Conservation (phyloP, 768 basidiomycete genomes). For the Podaxis sp. region DNA sequence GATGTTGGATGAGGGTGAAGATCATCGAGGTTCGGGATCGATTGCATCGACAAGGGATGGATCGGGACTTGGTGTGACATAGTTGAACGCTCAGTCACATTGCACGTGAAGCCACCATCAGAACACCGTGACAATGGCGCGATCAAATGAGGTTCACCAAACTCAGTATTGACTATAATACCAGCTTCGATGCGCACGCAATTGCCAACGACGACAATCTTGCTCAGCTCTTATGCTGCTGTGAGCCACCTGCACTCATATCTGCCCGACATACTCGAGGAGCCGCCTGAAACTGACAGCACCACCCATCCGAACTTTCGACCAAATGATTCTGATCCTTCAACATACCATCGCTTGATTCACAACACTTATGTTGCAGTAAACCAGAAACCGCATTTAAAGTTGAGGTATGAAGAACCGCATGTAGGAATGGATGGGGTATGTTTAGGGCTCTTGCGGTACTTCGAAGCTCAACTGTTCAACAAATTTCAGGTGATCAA, state of each 20-base stretch:
- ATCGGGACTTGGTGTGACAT: not conserved
- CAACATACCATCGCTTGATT: conserved; percentile 29
- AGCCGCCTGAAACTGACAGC: not conserved
- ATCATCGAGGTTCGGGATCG: too few relatives aligned
- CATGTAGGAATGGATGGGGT: conserved; percentile 27
- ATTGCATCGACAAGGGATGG: too few relatives aligned
- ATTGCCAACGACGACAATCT: conserved; percentile 29
- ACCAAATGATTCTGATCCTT: conserved; percentile 24
- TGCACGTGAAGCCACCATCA: not conserved
- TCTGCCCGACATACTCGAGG: conserved; percentile 34
- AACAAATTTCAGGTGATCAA: conserved; percentile 50
- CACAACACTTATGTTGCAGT: conserved; percentile 1
- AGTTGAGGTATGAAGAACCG: conserved; percentile 4
- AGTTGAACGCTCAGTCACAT: not conserved
- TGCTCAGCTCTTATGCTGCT: conserved; percentile 42
- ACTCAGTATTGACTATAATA: not conserved
- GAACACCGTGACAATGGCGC: not conserved
- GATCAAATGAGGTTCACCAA: too few relatives aligned
- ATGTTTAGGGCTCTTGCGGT: conserved; percentile 14
- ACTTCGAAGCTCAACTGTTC: not conserved
- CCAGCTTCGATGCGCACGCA: conserved; percentile 3
- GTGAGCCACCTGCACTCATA: conserved; percentile 39
- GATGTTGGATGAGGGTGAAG: too few relatives aligned
- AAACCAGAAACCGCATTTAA: not conserved
- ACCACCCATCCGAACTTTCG: conserved; percentile 10